Base-by-base conservation (phyloP, 2,329 filamentous ascomycete genomes). In the Emydomyces testavorans region DNA sequence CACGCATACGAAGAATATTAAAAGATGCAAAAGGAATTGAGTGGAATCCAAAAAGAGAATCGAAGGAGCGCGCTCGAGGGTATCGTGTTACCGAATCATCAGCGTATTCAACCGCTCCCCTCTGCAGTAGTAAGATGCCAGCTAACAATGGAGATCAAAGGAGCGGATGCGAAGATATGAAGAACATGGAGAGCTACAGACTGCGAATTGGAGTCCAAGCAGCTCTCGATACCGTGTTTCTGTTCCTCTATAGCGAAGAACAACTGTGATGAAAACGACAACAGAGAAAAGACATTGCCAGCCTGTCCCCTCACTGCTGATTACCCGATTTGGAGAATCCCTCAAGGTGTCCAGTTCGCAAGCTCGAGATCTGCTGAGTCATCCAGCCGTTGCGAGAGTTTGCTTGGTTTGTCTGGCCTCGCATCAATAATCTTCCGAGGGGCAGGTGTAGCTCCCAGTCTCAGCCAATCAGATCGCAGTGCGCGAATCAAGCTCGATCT, bases 271-370 rank as follows among this genome's bases (percentile, higher is more conserved):
- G 20, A 23, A n/a, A 48, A 21, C n/a, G 20, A 10, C n/a, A 35
- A 36, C 15, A 28, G 29, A 26, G 29, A 20, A 35, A 36, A 40
- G 24, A 40, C 45, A 39, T 40, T 35, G 18, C 36, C 36, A 16
- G 28, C 15, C 21, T 46, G 43, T 46, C 37, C 45, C 44, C 46
- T 48, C 39, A 31, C 16, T 41, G 20, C 28, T 36, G 29, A 43
- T 41, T 41, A 29, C 46, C 38, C 6, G 39, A 23, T 34, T 18
- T 16, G 36, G 36, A 28, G 24, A 16, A 42, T 43, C 38, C 4
- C 31, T 40, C 37, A 48, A 48, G 46, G 46, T 48, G 46, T 37
- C 46, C 46, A 42, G 4, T 42, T 48, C 38, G 46, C 6, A 26
- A 42, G 50, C 21, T 32, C 24, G 34, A 20, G 2, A 3, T 13